Evolutionary conservation across 495 filamentous ascomycete genomes (phyloP).

Genomic region (Venustampulla echinocandica): DNA sequence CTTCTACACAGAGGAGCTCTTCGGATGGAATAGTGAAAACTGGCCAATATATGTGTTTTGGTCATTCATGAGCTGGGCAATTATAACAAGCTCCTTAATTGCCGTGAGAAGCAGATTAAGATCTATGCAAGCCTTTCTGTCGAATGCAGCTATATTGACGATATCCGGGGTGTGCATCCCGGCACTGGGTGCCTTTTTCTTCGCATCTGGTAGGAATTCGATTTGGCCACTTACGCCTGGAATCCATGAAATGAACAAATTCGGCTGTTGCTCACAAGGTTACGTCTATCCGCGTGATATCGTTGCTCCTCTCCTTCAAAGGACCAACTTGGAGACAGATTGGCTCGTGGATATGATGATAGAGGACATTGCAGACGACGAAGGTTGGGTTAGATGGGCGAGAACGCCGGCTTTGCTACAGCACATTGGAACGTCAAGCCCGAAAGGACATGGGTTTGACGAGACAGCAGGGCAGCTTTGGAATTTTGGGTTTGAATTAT

Average conservation of each 20-base stretch:
- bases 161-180: slow-evolving; percentile 5
- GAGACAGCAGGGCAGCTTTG: slow-evolving; percentile 3
- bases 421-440: slow-evolving; percentile 36
- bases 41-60: slow-evolving; percentile 6
- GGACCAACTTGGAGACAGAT: slow-evolving; percentile 1
- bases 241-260: slow-evolving; percentile 5
- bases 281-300: not conserved
- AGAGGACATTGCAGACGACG: slow-evolving; percentile 22
- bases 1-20: slow-evolving; percentile 36
- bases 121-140: not conserved
- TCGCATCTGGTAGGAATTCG: slow-evolving; percentile 5
- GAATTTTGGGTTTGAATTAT: slow-evolving; percentile 12
- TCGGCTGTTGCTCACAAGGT: slow-evolving; percentile 7
- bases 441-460: slow-evolving; percentile 6
- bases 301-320: slow-evolving; percentile 3
- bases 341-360: slow-evolving; percentile 19
- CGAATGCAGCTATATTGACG: not conserved
- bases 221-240: slow-evolving; percentile 1
- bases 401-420: slow-evolving; percentile 42
- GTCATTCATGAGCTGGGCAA: slow-evolving; percentile 1
- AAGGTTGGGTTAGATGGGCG: slow-evolving; percentile 35
- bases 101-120: slow-evolving; percentile 2
- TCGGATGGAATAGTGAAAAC: slow-evolving; percentile 8
- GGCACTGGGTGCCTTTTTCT: not conserved
- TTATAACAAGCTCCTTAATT: not conserved